phyloP scores from a whole-genome alignment of 176 grass and related monocot genomes.

The Carex kokanica region DNA sequence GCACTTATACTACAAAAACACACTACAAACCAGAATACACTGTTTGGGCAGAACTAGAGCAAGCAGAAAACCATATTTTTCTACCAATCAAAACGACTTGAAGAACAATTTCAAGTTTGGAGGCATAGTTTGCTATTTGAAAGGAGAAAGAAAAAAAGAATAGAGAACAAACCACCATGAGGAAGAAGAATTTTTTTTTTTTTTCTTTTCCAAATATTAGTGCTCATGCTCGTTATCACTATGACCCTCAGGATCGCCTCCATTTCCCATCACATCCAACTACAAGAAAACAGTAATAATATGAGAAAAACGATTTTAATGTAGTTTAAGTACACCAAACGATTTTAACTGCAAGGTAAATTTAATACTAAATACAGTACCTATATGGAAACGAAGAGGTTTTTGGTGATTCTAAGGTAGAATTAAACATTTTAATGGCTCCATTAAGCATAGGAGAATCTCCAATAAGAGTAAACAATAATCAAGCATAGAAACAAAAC shows the following conservation, averaged over 20 bases:
- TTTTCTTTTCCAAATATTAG: constrained; percentile 5
- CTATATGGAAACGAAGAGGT: background rate
- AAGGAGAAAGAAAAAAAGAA: constrained; percentile 1
- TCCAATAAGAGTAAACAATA: background rate
- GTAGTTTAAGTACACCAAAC: background rate
- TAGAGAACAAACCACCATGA: background rate
- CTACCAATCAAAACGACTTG: constrained; percentile 9
- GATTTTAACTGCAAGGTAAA: too few relatives aligned
- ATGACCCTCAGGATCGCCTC: constrained; percentile 57
- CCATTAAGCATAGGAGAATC: background rate
- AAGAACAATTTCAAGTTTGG: constrained; percentile 13
- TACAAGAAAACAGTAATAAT: constrained; percentile 18
- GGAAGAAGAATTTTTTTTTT: too few relatives aligned
- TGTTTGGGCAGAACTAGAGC: background rate
- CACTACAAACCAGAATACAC: background rate
- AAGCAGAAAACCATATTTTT: background rate
- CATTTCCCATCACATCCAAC: constrained; percentile 59
- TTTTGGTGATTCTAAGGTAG: background rate
- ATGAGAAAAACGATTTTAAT: background rate
- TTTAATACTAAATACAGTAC: background rate
- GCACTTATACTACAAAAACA: too few relatives aligned
- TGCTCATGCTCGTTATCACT: constrained; percentile 40
- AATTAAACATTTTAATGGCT: background rate
- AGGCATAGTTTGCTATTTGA: background rate
- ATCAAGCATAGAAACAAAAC: background rate